Evolutionary conservation across 2,329 filamentous ascomycete genomes (phyloP), one percentile per base, ranked within the genome.

Genomic region (Neodidymelliopsis sp.): DNA sequence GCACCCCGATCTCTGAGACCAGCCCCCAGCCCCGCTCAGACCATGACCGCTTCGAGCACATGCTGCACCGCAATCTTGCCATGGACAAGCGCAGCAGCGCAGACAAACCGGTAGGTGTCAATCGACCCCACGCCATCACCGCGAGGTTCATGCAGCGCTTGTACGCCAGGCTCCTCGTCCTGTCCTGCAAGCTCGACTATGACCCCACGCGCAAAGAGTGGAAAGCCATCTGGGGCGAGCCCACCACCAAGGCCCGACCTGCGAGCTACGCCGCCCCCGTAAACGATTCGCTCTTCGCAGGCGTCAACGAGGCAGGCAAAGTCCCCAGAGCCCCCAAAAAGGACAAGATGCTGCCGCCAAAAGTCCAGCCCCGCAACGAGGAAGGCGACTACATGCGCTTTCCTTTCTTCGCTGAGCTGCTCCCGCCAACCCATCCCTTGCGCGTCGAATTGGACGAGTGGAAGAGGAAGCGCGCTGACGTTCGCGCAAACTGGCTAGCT

Each of bases 111-210:
- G 52, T 52, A 19, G 64, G 61, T 31, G 49, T 55, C 16, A 35
- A 63, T 4, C 53, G 62, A 2, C 70, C 69, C 1, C 74, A 75
- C 42, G 52, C 38, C n/a, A 65, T 80, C 24, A 79, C 71, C 2
- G 52, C 65, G 9, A 71, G 75, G 8, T 74, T 71, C 46, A 80
- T 81, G 79, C 66, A 66, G 41, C 69, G 77, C 23, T 52, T 81
- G 12, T 81, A 78, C 68, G 56, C 63, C 4, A 65, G 62, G 18
- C 60, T 80, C 6, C 74, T 79, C 40, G 53, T 51, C 2, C 67
- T 75, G 44, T 75, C 74, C 59, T 75, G 77, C 28, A 65, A 73
- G 34, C 69, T 79, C 60, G 66, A 69, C 8, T 77, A 69, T 59
- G 62, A 77, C 54, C 42, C 57, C 1, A 40, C 54, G 22, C 56